Evolutionary conservation across 2,329 filamentous ascomycete species (phyloP).

Genomic region (Fusarium penzigii): DNA sequence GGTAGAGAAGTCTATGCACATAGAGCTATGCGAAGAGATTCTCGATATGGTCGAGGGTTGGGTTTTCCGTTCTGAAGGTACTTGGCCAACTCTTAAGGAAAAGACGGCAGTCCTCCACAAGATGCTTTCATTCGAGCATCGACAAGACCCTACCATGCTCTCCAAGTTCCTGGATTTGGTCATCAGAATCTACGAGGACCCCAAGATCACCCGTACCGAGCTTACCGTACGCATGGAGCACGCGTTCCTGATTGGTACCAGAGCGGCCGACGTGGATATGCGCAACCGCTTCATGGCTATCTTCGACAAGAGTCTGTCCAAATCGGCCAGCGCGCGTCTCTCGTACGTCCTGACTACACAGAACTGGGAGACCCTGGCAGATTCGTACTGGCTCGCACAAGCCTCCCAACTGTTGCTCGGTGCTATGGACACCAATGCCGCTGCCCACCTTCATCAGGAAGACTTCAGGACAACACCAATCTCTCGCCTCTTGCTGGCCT

Average conservation of each 20-base stretch:
- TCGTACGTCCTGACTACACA: conserved; percentile 88
- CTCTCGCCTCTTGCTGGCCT: conserved; percentile 72
- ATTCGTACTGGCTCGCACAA: conserved; percentile 97
- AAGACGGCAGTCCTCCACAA: conserved; percentile 99
- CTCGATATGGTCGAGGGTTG: conserved; percentile 91
- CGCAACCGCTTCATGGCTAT: conserved; percentile 95
- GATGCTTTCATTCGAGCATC: conserved; percentile 93
- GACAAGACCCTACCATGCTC: conserved; percentile 79
- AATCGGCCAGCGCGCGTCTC: conserved; percentile 83
- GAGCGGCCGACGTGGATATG: conserved; percentile 94
- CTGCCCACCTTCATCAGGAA: conserved; percentile 75
- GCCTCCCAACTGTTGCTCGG: conserved; percentile 91
- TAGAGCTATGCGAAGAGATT: conserved; percentile 86
- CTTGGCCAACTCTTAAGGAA: conserved; percentile 96
- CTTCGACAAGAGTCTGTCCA: conserved; percentile 92
- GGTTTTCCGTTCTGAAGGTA: conserved; percentile 94
- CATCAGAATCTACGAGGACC: conserved; percentile 96
- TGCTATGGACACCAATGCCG: conserved; percentile 81
- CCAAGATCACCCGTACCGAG: conserved; percentile 91
- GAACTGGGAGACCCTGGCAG: conserved; percentile 93
- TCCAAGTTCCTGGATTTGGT: conserved; percentile 94
- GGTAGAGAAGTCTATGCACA: conserved; percentile 91
- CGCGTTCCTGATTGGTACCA: conserved; percentile 92
- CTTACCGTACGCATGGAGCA: conserved; percentile 97
- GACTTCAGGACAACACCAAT: conserved; percentile 80